These are phyloP conservation scores for Lactifluus pinguis DNA, from an alignment of 768 basidiomycete species.

Conservation along the genomic window DNA sequence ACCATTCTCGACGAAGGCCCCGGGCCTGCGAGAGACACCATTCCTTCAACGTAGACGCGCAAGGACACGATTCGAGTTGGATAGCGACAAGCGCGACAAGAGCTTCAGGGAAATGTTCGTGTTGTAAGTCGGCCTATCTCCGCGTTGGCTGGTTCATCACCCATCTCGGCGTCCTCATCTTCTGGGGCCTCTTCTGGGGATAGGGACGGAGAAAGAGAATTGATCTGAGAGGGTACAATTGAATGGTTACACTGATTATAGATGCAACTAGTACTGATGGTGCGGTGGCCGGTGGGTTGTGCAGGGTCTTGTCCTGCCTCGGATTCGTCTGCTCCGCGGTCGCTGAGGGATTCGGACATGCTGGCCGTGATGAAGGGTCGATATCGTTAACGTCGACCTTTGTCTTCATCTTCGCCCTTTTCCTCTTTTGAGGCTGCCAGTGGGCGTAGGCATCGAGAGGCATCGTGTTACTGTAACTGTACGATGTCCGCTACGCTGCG, in stretches of 20 bases:
- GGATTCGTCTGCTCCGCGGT: slow-evolving; percentile 17
- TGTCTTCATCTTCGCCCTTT: slow-evolving; percentile 14
- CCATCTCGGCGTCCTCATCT: slow-evolving; percentile 20
- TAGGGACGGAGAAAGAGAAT: slow-evolving; percentile 11
- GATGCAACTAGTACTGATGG: slow-evolving; percentile 5
- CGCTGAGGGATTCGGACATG: slow-evolving; percentile 13
- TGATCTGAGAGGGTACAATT: background rate
- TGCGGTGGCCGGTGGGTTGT: slow-evolving; percentile 15
- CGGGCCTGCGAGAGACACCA: slow-evolving; percentile 78
- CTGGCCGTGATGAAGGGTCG: slow-evolving; percentile 8
- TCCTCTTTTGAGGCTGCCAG: too few relatives aligned
- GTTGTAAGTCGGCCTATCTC: slow-evolving; percentile 63
- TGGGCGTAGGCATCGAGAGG: too few relatives aligned
- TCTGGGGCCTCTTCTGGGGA: slow-evolving; percentile 16
- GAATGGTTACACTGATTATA: slow-evolving; percentile 1
- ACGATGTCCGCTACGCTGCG: too few relatives aligned
- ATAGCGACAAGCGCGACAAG: slow-evolving; percentile 82
- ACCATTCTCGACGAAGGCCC: too few relatives aligned
- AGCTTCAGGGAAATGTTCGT: slow-evolving; percentile 77
- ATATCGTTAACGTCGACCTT: slow-evolving; percentile 12
- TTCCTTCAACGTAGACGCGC: slow-evolving; percentile 89
- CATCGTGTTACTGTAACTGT: too few relatives aligned
- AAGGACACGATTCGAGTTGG: slow-evolving; percentile 88
- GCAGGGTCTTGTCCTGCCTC: slow-evolving; percentile 21
- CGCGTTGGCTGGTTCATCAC: slow-evolving; percentile 22